Base-by-base conservation (phyloP, 208 protist species). In the Spongospora subterranea region DNA sequence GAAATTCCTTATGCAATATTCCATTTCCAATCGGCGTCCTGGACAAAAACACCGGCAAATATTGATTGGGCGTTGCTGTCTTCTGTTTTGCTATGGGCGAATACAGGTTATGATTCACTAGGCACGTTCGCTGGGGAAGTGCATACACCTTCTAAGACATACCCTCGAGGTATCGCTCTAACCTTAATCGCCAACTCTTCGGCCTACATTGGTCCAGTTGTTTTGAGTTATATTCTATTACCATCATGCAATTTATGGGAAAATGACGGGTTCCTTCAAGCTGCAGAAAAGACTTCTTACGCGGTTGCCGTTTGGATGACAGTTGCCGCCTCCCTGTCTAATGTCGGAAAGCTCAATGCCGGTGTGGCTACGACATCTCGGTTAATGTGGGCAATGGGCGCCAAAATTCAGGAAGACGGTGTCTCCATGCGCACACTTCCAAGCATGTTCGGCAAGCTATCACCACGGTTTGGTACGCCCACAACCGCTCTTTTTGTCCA, bases 381-480 rank as follows among this genome's bases (percentile, higher is more conserved):
- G 54, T 29, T 65, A 65, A 65, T 65, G 54, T 65, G 54, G 54
- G 54, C 54, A 29, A 65, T 65, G 54, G 54, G 54, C 29, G 54
- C 54, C 54, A 17, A 29, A 29, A 65, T 65, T 65, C 54, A 65
- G 54, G 54, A 65, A 17, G 54, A 29, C 20, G 54, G 54, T 29
- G 54, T 65, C 20, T 65, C 54, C 54, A 65, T 65, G 54, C 54
- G 54, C 17, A 65, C 54, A 29, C 54, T 65, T 65, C 54, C 54
- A 29, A 32, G 20, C 20, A 29, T 29, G 54, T 65, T 65, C 54
- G 54, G 54, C 54, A 29, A 32, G 20, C 54, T 65, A 29, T 65
- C 54, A 32, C 54, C 20, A 65, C 54, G 54, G 54, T 65, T 65
- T 65, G 54, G 54, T 29, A 65, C 54, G 20, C 54, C 54, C 54